Evolutionary conservation across 2,329 filamentous ascomycete genomes (phyloP).

Genomic region (Neonectria ditissima): DNA sequence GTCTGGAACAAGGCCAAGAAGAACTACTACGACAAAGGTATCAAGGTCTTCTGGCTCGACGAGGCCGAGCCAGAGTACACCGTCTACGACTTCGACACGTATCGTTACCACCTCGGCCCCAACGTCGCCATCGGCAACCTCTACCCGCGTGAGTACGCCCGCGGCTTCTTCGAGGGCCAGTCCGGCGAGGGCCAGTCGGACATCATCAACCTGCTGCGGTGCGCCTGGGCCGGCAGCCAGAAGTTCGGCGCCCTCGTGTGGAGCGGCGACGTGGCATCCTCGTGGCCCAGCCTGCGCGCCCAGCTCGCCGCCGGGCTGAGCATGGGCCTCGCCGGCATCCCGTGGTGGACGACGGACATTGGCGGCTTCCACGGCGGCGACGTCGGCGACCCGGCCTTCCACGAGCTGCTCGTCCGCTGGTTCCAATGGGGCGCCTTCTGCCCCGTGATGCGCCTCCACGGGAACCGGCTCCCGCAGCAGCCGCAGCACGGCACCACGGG

Average conservation of each 20-base stretch:
- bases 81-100: slow-evolving; percentile 75
- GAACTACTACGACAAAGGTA: slow-evolving; percentile 72
- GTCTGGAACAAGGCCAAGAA: slow-evolving; percentile 70
- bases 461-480: slow-evolving; percentile 70
- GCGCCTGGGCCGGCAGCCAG: slow-evolving; percentile 67
- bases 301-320: slow-evolving; percentile 74
- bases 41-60: slow-evolving; percentile 76
- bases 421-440: slow-evolving; percentile 78
- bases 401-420: slow-evolving; percentile 74
- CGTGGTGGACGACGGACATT: slow-evolving; percentile 79
- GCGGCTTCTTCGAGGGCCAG: slow-evolving; percentile 71
- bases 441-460: slow-evolving; percentile 75
- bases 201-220: slow-evolving; percentile 67
- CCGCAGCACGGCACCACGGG: slow-evolving; percentile 51
- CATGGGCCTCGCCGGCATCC: slow-evolving; percentile 73
- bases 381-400: slow-evolving; percentile 65
- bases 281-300: slow-evolving; percentile 69
- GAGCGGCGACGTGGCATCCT: slow-evolving; percentile 75
- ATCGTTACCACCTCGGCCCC: slow-evolving; percentile 55
- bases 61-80: slow-evolving; percentile 76
- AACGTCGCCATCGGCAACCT: slow-evolving; percentile 66
- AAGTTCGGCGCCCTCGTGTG: slow-evolving; percentile 74
- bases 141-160: slow-evolving; percentile 69
- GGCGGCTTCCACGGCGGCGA: slow-evolving; percentile 77
- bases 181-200: slow-evolving; percentile 62